phyloP scores from a whole-genome alignment of 495 filamentous ascomycete genomes.

The Aspergillus olivimuriae region DNA sequence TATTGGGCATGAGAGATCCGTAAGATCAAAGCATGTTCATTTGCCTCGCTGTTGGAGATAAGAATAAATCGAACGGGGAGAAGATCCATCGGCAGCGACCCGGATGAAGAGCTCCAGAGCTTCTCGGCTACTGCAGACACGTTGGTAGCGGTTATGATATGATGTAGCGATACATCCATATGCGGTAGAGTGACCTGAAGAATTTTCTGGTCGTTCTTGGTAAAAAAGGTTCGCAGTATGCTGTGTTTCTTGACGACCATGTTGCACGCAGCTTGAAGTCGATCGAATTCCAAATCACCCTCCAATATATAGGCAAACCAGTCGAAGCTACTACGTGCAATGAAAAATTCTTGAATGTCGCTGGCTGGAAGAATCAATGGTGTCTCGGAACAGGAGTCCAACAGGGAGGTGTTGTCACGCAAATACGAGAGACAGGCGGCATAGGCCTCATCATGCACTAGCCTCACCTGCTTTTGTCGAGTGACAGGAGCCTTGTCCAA shows the following conservation, averaged over 20 bases:
- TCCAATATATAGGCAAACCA: neutral
- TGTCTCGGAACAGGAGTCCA: neutral
- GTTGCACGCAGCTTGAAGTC: neutral
- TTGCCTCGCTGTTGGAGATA: neutral
- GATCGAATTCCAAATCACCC: neutral
- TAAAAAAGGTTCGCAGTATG: neutral
- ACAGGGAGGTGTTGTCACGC: neutral
- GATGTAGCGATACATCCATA: neutral
- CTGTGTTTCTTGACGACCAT: neutral
- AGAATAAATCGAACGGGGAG: neutral
- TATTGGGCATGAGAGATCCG: neutral
- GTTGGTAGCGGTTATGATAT: neutral
- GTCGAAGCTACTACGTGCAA: neutral
- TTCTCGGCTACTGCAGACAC: neutral
- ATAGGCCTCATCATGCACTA: neutral
- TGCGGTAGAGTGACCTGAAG: neutral
- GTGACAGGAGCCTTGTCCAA: neutral
- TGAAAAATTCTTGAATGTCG: neutral
- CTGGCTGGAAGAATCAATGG: neutral
- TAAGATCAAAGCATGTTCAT: neutral
- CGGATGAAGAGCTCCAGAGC: neutral
- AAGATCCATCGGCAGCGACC: neutral
- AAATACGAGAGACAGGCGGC: neutral
- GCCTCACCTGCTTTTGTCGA: neutral
- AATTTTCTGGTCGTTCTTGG: neutral